Evolutionary conservation across 306 rosid species (phyloP).

Genomic region (Casuarina glauca): DNA sequence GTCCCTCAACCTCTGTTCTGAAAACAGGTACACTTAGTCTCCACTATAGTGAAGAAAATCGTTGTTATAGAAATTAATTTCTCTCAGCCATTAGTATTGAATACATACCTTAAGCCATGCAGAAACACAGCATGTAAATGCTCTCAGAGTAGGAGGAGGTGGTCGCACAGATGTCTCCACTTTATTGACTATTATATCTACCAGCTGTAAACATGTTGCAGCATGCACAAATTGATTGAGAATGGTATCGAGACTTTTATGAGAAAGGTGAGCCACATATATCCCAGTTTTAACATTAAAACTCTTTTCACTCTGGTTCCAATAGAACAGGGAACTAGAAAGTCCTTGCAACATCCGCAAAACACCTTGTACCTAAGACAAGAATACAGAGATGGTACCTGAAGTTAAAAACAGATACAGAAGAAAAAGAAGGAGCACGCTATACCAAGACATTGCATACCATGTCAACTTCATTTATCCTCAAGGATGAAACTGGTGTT

Average conservation of each 20-base stretch:
- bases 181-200: constrained; percentile 40
- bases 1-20: constrained; percentile 68
- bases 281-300: constrained; percentile 62
- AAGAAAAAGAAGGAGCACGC: not conserved
- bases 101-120: constrained; percentile 73
- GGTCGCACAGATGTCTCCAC: constrained; percentile 41
- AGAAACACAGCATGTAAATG: constrained; percentile 64
- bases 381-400: not conserved
- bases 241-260: constrained; percentile 58
- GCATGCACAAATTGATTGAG: constrained; percentile 71
- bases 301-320: constrained; percentile 51
- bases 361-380: constrained; percentile 74
- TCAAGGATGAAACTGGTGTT: constrained; percentile 59
- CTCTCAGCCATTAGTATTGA: not conserved
- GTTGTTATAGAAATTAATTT: not conserved
- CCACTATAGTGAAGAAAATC: not conserved
- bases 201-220: constrained; percentile 76
- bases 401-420: constrained; percentile 13
- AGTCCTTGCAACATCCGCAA: constrained; percentile 89
- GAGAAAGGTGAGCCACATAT: constrained; percentile 65
- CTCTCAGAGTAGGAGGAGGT: constrained; percentile 74
- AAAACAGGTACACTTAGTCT: constrained; percentile 14
- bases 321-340: constrained; percentile 62
- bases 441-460: constrained; percentile 32
- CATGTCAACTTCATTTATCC: constrained; percentile 71